Evolutionary conservation across 768 basidiomycete species (phyloP), one percentile per base, ranked within the genome.

Genomic region (Mycena crocata): DNA sequence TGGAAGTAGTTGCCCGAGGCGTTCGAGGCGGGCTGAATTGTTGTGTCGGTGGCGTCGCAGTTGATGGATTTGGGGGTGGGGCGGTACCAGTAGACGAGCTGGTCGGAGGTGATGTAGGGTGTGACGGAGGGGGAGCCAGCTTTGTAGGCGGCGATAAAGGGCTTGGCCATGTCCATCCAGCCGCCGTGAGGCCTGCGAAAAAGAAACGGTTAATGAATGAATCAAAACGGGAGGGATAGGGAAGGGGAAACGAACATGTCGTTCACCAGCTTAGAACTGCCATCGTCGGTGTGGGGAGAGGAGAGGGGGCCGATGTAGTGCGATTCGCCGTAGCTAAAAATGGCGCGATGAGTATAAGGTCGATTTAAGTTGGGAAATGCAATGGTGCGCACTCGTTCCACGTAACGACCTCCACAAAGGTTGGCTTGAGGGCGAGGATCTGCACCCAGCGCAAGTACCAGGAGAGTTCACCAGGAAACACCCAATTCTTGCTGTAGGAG

Each of bases 251-350:
- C 65, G 42, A 24, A 70, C 69, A 72, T 67, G 34, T 71, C 72
- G 46, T 73, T 73, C 12, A 57, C 70, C 72, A 70, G 71, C 40
- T 65, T 71, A 2, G 72, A 73, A 10, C 72, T 57, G 2, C 72
- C 70, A 26, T 73, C 70, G 48, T 73, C 72, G 23, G 70, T 67
- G 35, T 73, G 72, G 17, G 30, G 42, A 9, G 70, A 71, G 8
- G 70, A 69, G 65, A 84, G 71, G 17, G 85, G 86, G 32, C 84
- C 85, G 39, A 87, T 79, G 74, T 87, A 88, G 59, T 85, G 84
- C 15, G 83, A 83, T 71, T 87, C 86, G 67, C 83, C 84, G 61
- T 80, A 85, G 65, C 64, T 66, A 23, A 7, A 32, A 0, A 21
- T 14, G 24, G 19, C n/a, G n/a, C n/a, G n/a, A 4, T 56, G 1